Percentiles rank a stretch among this genome's conserved stretches.
phyloP scores from a whole-genome alignment of 371 early-diverging fungal genomes.

The Haplosporangium sp. region DNA sequence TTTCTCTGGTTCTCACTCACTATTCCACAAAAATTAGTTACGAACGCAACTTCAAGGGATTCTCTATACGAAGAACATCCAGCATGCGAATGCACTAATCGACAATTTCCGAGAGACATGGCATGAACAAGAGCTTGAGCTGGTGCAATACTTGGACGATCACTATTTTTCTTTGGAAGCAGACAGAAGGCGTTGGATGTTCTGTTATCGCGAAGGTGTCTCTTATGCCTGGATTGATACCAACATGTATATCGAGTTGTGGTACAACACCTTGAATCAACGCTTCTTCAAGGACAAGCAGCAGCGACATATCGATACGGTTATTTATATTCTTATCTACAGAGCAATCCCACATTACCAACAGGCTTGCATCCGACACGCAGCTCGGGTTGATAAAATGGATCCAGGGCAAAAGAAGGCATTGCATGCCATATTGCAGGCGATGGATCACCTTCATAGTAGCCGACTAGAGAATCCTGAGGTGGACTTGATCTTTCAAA shows the following conservation, averaged over 20 bases:
- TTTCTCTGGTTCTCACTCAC: background rate
- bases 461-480: background rate
- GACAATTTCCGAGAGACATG: background rate
- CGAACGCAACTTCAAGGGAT: conserved; percentile 3
- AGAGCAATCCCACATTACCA: conserved; percentile 14
- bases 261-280: conserved; percentile 8
- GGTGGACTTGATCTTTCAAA: background rate
- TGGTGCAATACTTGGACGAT: conserved; percentile 1
- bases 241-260: conserved; percentile 18
- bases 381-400: conserved; percentile 5
- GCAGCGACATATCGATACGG: conserved; percentile 14
- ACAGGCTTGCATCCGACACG: conserved; percentile 1
- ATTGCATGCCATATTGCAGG: background rate
- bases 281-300: conserved; percentile 11
- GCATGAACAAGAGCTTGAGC: background rate
- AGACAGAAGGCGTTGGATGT: conserved; percentile 7
- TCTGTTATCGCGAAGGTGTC: conserved; percentile 7
- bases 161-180: background rate
- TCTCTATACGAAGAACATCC: background rate
- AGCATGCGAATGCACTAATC: background rate
- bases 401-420: background rate
- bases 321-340: conserved; percentile 7
- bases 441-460: background rate
- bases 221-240: conserved; percentile 3
- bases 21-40: background rate